phyloP scores from a whole-genome alignment of 108 stramenopile species.

The Nitzschia palea region DNA sequence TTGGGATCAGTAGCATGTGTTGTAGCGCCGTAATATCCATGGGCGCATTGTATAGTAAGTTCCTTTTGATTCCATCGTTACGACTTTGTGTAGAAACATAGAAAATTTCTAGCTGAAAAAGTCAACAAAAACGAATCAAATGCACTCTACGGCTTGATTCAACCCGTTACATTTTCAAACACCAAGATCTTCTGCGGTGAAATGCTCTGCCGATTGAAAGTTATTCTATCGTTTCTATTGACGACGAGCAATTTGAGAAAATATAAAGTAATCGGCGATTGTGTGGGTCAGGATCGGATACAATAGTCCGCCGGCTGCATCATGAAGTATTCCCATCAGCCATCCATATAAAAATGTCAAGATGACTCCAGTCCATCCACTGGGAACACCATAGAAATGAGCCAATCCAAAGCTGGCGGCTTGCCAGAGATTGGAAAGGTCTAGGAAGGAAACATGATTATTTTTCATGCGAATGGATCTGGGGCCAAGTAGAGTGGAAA shows the following conservation, averaged over 20 bases:
- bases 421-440: slow-evolving; percentile 22
- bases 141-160: too few relatives aligned
- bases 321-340: slow-evolving; percentile 23
- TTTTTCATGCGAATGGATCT: too few relatives aligned
- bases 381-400: slow-evolving; percentile 37
- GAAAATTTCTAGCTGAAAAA: too few relatives aligned
- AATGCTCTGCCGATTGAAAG: too few relatives aligned
- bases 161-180: too few relatives aligned
- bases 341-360: slow-evolving; percentile 40
- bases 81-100: too few relatives aligned
- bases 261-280: slow-evolving; percentile 43
- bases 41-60: too few relatives aligned
- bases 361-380: slow-evolving; percentile 25
- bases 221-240: background rate
- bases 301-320: slow-evolving; percentile 16
- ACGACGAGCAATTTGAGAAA: slow-evolving; percentile 28
- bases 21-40: too few relatives aligned
- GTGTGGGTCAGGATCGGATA: slow-evolving; percentile 35
- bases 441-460: background rate
- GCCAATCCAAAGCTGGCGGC: slow-evolving; percentile 24
- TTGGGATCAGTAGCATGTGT: too few relatives aligned
- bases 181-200: too few relatives aligned
- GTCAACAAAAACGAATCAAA: too few relatives aligned
- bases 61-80: too few relatives aligned
- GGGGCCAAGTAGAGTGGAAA: background rate